These are phyloP conservation scores for Myotisia sp. DNA, from an alignment of 2,329 filamentous ascomycete species.

Conservation along the genomic window DNA sequence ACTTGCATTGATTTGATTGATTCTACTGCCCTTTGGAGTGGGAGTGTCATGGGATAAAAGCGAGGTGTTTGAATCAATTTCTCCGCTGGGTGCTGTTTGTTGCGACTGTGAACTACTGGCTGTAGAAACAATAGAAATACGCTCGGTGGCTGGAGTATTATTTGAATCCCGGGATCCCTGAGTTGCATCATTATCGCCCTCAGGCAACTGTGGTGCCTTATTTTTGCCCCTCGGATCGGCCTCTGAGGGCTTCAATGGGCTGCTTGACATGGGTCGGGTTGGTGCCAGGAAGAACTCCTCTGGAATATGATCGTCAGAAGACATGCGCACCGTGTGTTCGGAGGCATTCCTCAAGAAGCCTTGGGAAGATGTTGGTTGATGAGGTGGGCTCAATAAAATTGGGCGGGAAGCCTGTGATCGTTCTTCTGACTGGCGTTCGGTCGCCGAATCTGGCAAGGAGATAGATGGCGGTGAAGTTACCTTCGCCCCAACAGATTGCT, in stretches of 20 bases:
- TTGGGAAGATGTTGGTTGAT: not conserved
- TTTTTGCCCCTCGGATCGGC: not conserved
- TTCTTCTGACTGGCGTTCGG: not conserved
- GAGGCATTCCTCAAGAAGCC: not conserved
- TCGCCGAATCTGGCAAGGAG: conserved; percentile 8
- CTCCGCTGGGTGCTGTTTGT: not conserved
- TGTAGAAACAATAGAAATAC: no score
- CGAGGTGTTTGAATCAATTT: conserved; percentile 12
- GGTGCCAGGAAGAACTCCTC: conserved; percentile 8
- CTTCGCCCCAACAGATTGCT: not conserved
- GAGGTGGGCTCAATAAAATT: not conserved
- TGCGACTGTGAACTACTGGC: not conserved
- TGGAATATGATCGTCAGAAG: conserved; percentile 5
- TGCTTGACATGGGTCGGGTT: not conserved
- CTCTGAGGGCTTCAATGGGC: no score
- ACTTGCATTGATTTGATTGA: conserved; percentile 7
- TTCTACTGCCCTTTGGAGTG: conserved; percentile 8
- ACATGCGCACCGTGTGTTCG: conserved; percentile 3
- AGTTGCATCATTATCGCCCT: not conserved
- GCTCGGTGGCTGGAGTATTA: conserved; percentile 1
- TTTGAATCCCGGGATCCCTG: not conserved
- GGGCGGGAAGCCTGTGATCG: not conserved
- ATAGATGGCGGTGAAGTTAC: conserved; percentile 5
- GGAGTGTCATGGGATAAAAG: conserved; percentile 17
- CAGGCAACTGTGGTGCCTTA: not conserved